Percentiles rank a stretch among this genome's conserved stretches.
phyloP scores from a whole-genome alignment of 108 stramenopile species.

The Cyclotella distinguenda region DNA sequence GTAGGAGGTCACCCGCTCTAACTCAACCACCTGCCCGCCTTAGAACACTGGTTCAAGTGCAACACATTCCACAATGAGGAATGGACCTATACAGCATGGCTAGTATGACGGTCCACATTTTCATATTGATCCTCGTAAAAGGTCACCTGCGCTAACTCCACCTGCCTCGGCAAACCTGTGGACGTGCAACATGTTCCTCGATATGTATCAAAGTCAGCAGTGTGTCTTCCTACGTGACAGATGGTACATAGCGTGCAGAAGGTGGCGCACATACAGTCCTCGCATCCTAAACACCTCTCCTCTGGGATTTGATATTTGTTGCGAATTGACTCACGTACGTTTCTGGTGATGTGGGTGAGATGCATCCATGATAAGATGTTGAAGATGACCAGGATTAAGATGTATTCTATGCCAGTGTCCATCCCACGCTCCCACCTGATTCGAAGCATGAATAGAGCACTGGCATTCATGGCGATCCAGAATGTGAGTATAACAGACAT shows the following conservation, averaged over 20 bases:
- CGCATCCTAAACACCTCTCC: conserved; percentile 32
- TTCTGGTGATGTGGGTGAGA: conserved; percentile 33
- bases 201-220: conserved; percentile 66
- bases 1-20: conserved; percentile 32
- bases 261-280: conserved; percentile 60
- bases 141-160: conserved; percentile 42
- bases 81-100: background rate
- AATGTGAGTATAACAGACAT: conserved; percentile 54
- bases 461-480: conserved; percentile 65
- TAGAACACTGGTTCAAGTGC: conserved; percentile 48
- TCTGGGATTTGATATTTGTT: conserved; percentile 70
- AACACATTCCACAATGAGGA: conserved; percentile 2
- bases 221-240: conserved; percentile 81
- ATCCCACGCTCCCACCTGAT: conserved; percentile 47
- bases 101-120: conserved; percentile 16
- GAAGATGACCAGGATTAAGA: conserved; percentile 54
- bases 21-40: conserved; percentile 45
- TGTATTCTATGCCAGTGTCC: conserved; percentile 25
- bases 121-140: conserved; percentile 36
- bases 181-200: conserved; percentile 45
- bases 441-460: conserved; percentile 42
- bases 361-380: conserved; percentile 45
- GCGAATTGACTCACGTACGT: conserved; percentile 57
- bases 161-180: conserved; percentile 49
- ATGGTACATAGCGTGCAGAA: conserved; percentile 69